Evolutionary conservation across 169 alveolate species (phyloP).

Genomic region (Plasmodium fragile): DNA sequence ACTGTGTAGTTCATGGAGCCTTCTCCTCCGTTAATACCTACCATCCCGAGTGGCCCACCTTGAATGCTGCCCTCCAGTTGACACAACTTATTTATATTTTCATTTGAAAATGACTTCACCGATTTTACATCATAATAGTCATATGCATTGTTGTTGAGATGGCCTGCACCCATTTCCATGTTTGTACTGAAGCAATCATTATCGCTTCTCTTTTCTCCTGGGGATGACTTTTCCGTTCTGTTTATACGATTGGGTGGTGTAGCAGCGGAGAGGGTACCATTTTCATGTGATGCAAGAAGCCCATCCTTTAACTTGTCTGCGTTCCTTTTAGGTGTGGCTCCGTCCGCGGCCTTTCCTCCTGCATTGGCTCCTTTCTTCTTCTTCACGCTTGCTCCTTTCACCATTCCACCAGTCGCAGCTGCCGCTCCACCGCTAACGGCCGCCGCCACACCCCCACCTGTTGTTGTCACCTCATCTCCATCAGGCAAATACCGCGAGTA

Average conservation of each 20-base stretch:
- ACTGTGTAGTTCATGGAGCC: background rate
- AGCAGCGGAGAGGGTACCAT: background rate
- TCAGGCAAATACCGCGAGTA: constrained; percentile 32
- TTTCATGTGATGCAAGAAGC: background rate
- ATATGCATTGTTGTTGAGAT: background rate
- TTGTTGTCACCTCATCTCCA: background rate
- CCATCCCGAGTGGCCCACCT: background rate
- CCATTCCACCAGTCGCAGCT: background rate
- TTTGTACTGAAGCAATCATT: background rate
- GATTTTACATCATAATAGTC: constrained; percentile 24
- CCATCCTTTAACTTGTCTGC: background rate
- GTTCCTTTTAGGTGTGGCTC: background rate
- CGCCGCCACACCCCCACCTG: too few relatives aligned
- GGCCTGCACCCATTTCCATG: background rate
- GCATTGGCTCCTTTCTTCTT: background rate
- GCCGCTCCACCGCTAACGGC: too few relatives aligned
- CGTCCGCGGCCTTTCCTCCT: background rate
- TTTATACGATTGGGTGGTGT: background rate
- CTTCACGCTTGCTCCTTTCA: too few relatives aligned
- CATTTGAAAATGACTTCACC: constrained; percentile 47
- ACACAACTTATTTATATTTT: constrained; percentile 10
- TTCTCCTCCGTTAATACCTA: background rate
- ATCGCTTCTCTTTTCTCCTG: background rate
- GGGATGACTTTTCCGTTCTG: background rate
- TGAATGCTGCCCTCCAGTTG: background rate